Conservation (phyloP, 2,329 filamentous ascomycete species). For the Aspergillus neotritici region DNA sequence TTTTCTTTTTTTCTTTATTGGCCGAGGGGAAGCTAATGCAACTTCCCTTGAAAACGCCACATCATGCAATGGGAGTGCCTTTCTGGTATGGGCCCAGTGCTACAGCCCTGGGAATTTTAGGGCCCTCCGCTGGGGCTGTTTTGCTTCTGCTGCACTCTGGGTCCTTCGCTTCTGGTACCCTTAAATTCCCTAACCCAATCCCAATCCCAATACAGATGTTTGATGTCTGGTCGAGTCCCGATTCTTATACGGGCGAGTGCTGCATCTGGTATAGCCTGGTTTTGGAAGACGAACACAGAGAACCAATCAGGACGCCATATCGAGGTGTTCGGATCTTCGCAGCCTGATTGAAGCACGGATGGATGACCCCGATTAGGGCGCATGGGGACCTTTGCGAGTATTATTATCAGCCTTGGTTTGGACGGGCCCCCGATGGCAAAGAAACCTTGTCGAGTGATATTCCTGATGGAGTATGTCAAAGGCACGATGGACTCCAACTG, state of each 20-base stretch:
- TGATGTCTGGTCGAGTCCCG: neutral
- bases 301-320: too few relatives aligned
- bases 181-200: neutral
- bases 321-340: too few relatives aligned
- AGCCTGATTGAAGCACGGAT: too few relatives aligned
- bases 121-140: conserved; percentile 17
- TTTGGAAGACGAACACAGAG: too few relatives aligned
- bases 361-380: too few relatives aligned
- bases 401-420: neutral
- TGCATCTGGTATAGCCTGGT: too few relatives aligned
- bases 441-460: neutral
- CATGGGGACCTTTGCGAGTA: too few relatives aligned
- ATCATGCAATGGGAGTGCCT: conserved; percentile 10
- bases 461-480: neutral
- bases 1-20: conserved; percentile 2
- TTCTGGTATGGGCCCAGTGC: conserved; percentile 26
- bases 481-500: too few relatives aligned
- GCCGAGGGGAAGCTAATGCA: conserved; percentile 34
- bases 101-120: conserved; percentile 34
- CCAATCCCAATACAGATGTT: too few relatives aligned
- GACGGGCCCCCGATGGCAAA: neutral
- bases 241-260: neutral
- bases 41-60: conserved; percentile 26
- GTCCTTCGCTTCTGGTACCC: neutral
- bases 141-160: conserved; percentile 13